phyloP scores from a whole-genome alignment of 768 basidiomycete genomes.

The Panellus pusillus region DNA sequence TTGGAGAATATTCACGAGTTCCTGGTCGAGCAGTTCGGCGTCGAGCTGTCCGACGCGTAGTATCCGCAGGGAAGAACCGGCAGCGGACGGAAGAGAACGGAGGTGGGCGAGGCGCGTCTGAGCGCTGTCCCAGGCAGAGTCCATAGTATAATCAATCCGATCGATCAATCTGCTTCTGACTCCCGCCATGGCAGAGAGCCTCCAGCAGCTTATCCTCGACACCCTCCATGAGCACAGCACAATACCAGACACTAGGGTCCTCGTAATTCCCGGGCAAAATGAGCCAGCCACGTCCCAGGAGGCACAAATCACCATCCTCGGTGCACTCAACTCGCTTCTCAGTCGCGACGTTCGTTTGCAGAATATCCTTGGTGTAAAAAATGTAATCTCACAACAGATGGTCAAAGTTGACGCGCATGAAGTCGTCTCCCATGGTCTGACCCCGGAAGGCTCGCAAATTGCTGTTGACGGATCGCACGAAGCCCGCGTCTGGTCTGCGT shows the following conservation, averaged over 20 bases:
- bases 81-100: slow-evolving; percentile 36
- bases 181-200: slow-evolving; percentile 63
- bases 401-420: slow-evolving; percentile 79
- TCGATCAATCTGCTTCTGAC: slow-evolving; percentile 17
- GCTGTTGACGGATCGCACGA: slow-evolving; percentile 88
- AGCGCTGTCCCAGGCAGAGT: slow-evolving; percentile 64
- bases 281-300: slow-evolving; percentile 64
- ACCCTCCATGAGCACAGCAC: slow-evolving; percentile 55
- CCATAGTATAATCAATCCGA: slow-evolving; percentile 26
- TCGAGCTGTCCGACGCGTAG: slow-evolving; percentile 90
- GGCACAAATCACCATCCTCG: slow-evolving; percentile 81
- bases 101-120: slow-evolving; percentile 55
- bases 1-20: slow-evolving; percentile 77
- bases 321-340: slow-evolving; percentile 86
- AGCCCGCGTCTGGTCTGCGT: slow-evolving; percentile 87
- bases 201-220: slow-evolving; percentile 81
- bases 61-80: slow-evolving; percentile 42
- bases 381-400: slow-evolving; percentile 57
- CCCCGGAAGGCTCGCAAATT: slow-evolving; percentile 81
- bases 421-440: slow-evolving; percentile 68
- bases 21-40: slow-evolving; percentile 85
- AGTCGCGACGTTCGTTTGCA: slow-evolving; percentile 71
- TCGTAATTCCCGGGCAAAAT: slow-evolving; percentile 64
- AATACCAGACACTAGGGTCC: slow-evolving; percentile 69
- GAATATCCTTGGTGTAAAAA: slow-evolving; percentile 8